These are phyloP conservation scores for Colletotrichum plurivorum DNA, from an alignment of 2,329 filamentous ascomycete genomes.

Conservation along the genomic window DNA sequence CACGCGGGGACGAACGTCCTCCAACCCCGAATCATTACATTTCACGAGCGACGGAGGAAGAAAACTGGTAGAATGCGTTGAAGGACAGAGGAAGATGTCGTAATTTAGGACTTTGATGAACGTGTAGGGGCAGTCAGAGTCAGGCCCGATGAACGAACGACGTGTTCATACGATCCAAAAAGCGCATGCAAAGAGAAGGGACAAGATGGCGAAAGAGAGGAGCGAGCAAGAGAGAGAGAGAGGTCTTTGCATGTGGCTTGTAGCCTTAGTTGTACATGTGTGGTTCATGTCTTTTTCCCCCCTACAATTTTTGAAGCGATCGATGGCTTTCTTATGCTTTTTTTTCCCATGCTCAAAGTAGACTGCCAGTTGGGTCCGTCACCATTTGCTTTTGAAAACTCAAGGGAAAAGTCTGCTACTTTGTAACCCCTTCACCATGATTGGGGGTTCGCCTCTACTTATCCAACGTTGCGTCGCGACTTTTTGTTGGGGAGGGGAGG, in stretches of 20 bases:
- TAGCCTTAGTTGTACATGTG: slow-evolving; percentile 29
- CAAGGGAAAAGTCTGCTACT: no score
- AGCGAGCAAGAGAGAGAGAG: background rate
- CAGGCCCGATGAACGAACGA: background rate
- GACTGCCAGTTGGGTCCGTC: no score
- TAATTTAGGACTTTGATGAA: background rate
- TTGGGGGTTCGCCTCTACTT: no score
- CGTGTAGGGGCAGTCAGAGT: background rate
- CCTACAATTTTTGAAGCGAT: slow-evolving; percentile 14
- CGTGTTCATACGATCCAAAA: slow-evolving; percentile 33
- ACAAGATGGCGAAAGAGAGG: background rate
- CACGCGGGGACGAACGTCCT: background rate
- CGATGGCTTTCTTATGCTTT: no score
- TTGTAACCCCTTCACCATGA: no score
- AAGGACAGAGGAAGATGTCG: background rate
- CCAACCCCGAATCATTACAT: slow-evolving; percentile 1
- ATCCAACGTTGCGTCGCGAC: no score
- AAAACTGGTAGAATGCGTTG: background rate
- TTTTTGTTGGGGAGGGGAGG: no score
- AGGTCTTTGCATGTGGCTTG: slow-evolving; percentile 18
- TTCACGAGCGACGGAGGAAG: background rate
- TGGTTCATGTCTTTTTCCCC: background rate
- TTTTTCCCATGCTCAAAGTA: no score
- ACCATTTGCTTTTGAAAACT: no score
- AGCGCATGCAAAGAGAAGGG: slow-evolving; percentile 31